Evolutionary conservation across 805 yeast genomes (phyloP).

Genomic region (Phaffomyces thermotolerans): DNA sequence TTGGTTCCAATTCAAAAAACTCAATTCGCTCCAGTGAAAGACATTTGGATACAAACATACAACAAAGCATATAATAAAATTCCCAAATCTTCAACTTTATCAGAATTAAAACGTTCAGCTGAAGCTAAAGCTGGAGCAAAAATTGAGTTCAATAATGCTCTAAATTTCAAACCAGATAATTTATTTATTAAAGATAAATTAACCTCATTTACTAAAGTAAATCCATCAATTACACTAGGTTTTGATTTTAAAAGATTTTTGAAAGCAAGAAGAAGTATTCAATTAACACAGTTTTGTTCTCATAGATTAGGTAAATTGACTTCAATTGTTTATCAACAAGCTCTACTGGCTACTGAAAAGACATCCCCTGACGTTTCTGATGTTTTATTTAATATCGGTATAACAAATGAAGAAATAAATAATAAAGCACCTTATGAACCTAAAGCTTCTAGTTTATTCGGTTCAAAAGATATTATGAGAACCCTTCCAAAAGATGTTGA

Average conservation of each 20-base stretch:
- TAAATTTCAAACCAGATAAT: constrained; percentile 27
- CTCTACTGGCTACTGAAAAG: constrained; percentile 52
- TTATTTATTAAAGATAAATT: constrained; percentile 26
- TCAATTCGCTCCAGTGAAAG: constrained; percentile 30
- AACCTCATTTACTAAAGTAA: constrained; percentile 36
- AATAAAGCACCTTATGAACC: constrained; percentile 26
- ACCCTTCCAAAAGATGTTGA: constrained; percentile 35
- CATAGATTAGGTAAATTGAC: constrained; percentile 67
- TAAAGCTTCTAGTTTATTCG: constrained; percentile 27
- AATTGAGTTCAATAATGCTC: constrained; percentile 28
- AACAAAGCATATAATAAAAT: constrained; percentile 31
- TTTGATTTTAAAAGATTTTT: constrained; percentile 62
- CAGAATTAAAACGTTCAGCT: constrained; percentile 49
- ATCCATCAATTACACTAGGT: constrained; percentile 44
- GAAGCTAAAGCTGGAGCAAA: constrained; percentile 53
- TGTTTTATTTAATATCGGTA: constrained; percentile 40
- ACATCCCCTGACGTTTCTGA: constrained; percentile 36
- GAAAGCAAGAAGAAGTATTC: constrained; percentile 56
- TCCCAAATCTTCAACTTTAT: constrained; percentile 32
- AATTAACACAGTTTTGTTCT: constrained; percentile 53
- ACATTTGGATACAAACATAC: constrained; percentile 34
- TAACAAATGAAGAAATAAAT: constrained; percentile 39
- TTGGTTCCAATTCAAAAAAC: constrained; percentile 39
- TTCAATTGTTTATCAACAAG: constrained; percentile 52
- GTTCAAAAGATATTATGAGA: constrained; percentile 37